Evolutionary conservation across 78 protist species (phyloP).

Genomic region (Corallochytrium limacisporum): DNA sequence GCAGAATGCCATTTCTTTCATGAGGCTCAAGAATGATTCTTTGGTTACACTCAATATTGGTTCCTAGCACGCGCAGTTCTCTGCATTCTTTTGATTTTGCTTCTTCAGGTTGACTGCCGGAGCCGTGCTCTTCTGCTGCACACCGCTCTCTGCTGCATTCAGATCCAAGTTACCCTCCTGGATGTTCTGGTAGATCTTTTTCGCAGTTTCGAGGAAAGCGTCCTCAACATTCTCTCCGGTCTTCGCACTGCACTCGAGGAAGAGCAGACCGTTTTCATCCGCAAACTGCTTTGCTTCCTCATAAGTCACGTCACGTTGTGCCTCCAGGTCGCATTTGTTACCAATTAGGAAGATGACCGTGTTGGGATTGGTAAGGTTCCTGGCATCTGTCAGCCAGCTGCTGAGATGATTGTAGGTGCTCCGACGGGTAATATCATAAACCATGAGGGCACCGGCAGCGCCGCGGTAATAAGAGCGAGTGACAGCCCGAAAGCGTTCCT

Average conservation of each 20-base stretch:
- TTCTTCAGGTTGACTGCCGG: no score
- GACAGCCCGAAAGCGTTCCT: conserved; percentile 64
- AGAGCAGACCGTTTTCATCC: conserved; percentile 37
- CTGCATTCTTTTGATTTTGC: no score
- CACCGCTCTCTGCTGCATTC: conserved; percentile 25
- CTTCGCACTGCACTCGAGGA: conserved; percentile 39
- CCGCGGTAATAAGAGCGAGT: conserved; percentile 83
- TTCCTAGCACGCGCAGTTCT: no score
- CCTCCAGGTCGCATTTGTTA: conserved; percentile 83
- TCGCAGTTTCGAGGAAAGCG: conserved; percentile 52
- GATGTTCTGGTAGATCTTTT: conserved; percentile 20
- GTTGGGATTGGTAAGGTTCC: conserved; percentile 68
- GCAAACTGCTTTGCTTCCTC: conserved; percentile 70
- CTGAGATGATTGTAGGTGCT: conserved; percentile 50
- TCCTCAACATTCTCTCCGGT: conserved; percentile 57
- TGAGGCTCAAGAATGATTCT: no score
- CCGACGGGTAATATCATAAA: conserved; percentile 79
- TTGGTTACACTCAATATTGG: no score
- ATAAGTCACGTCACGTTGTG: conserved; percentile 31
- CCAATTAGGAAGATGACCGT: conserved; percentile 77
- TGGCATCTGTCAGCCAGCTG: conserved; percentile 64
- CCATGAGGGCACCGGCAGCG: conserved; percentile 81
- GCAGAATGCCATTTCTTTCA: no score
- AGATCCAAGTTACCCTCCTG: conserved; percentile 49
- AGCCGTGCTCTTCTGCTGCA: conserved; percentile 24